Percentiles rank a stretch among this genome's conserved stretches.
phyloP scores from a whole-genome alignment of 1,284 basidiomycete genomes.

The Ustilago tritici region DNA sequence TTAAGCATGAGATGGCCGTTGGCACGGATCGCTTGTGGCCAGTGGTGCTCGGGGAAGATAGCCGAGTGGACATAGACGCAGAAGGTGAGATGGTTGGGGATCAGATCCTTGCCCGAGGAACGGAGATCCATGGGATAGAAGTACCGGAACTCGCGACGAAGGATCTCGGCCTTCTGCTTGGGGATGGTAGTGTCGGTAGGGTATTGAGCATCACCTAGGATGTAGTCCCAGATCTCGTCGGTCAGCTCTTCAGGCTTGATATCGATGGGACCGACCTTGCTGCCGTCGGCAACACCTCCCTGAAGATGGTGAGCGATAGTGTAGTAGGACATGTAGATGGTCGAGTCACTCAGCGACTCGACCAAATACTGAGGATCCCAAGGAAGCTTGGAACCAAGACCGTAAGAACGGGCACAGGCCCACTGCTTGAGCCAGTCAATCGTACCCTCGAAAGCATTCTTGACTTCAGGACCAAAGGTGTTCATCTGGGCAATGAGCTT shows the following conservation, averaged over 20 bases:
- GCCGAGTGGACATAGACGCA: constrained; percentile 94
- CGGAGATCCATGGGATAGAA: constrained; percentile 99
- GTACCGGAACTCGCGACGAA: constrained; percentile 94
- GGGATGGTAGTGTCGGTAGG: constrained; percentile 77
- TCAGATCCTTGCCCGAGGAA: constrained; percentile 98
- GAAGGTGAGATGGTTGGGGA: constrained; percentile 96
- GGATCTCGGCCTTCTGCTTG: constrained; percentile 81
- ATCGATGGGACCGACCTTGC: constrained; percentile 82
- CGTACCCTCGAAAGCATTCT: constrained; percentile 90
- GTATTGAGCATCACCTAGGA: constrained; percentile 83
- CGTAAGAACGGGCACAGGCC: constrained; percentile 97
- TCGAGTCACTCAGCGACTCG: constrained; percentile 96
- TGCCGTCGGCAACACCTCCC: constrained; percentile 80
- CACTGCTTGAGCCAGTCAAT: constrained; percentile 97
- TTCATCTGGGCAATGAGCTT: constrained; percentile 88
- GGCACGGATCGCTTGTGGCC: constrained; percentile 90
- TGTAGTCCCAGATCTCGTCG: constrained; percentile 96
- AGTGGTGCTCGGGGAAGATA: constrained; percentile 91
- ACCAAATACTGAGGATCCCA: constrained; percentile 98
- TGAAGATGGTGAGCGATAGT: constrained; percentile 77
- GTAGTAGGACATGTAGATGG: constrained; percentile 99
- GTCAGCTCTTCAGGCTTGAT: constrained; percentile 92
- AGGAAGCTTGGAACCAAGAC: constrained; percentile 93
- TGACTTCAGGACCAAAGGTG: constrained; percentile 87
- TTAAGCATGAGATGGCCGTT: constrained; percentile 99